Evolutionary conservation across 139 green algal genomes (phyloP).

Genomic region (Picochlorum costavermella): DNA sequence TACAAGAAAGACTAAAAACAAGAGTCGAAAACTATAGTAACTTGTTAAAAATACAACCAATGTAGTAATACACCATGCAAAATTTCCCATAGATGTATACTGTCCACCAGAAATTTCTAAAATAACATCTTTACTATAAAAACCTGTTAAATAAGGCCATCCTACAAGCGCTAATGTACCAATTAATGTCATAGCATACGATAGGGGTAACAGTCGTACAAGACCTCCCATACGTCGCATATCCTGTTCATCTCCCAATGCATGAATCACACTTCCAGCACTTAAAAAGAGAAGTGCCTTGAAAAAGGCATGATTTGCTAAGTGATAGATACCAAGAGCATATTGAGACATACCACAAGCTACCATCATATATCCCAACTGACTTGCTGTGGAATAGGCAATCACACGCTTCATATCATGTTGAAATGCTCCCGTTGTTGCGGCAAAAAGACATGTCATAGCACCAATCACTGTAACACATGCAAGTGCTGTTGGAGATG

Average conservation of each 20-base stretch:
- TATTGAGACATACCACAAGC: constrained; percentile 45
- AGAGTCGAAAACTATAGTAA: constrained; percentile 56
- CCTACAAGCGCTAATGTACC: constrained; percentile 41
- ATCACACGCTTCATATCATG: constrained; percentile 66
- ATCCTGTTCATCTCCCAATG: constrained; percentile 48
- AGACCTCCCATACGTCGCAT: constrained; percentile 55
- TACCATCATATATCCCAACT: constrained; percentile 63
- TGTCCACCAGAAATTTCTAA: constrained; percentile 41
- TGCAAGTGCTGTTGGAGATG: constrained; percentile 35
- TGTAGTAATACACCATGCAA: constrained; percentile 47
- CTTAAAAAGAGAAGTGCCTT: constrained; percentile 55
- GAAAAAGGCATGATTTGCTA: constrained; percentile 61
- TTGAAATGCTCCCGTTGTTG: constrained; percentile 50
- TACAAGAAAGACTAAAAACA: constrained; percentile 50
- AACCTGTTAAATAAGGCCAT: constrained; percentile 54
- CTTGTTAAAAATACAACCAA: constrained; percentile 48
- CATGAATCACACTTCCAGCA: constrained; percentile 51
- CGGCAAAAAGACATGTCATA: constrained; percentile 60
- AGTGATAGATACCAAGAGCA: constrained; percentile 44
- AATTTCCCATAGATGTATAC: constrained; percentile 46
- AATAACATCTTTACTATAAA: constrained; percentile 61
- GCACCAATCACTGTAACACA: constrained; percentile 47
- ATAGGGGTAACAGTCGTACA: constrained; percentile 42
- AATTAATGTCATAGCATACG: constrained; percentile 49
- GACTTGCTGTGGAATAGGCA: constrained; percentile 61